phyloP scores from a whole-genome alignment of 2,329 filamentous ascomycete genomes.

The Tolypocladium amazonense region DNA sequence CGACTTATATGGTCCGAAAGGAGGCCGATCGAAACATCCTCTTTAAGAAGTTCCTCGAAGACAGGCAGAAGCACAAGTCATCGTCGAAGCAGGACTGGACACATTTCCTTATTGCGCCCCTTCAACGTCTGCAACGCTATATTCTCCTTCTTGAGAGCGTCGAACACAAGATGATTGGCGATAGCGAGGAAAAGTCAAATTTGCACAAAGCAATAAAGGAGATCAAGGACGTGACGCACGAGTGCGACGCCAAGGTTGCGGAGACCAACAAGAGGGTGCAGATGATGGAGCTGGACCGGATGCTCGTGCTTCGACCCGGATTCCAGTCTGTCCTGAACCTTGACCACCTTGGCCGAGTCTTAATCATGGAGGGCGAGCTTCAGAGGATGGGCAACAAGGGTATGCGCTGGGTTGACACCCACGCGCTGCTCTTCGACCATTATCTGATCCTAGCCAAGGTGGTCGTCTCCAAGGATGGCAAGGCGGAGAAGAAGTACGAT shows the following conservation, averaged over 20 bases:
- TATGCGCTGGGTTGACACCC: slow-evolving; percentile 88
- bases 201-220: slow-evolving; percentile 78
- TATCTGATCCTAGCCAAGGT: slow-evolving; percentile 90
- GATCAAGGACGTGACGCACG: slow-evolving; percentile 77
- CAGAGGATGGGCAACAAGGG: slow-evolving; percentile 81
- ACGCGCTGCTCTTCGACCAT: slow-evolving; percentile 90
- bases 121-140: slow-evolving; percentile 87
- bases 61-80: slow-evolving; percentile 65
- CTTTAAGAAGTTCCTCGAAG: slow-evolving; percentile 78
- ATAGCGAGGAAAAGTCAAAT: slow-evolving; percentile 84
- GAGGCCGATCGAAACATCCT: slow-evolving; percentile 77
- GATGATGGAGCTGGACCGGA: slow-evolving; percentile 71
- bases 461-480: slow-evolving; percentile 55
- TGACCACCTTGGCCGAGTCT: slow-evolving; percentile 83
- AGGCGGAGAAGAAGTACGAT: slow-evolving; percentile 77
- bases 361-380: slow-evolving; percentile 82
- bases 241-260: slow-evolving; percentile 86
- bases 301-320: slow-evolving; percentile 74
- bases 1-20: slow-evolving; percentile 71
- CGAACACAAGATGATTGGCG: slow-evolving; percentile 69
- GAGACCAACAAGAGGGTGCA: slow-evolving; percentile 88
- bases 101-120: slow-evolving; percentile 85
- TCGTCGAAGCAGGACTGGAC: slow-evolving; percentile 86
- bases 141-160: slow-evolving; percentile 74
- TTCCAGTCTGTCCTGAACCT: slow-evolving; percentile 87